Conservation (phyloP, 2,329 filamentous ascomycete species). For the Fusarium abutilonis region DNA sequence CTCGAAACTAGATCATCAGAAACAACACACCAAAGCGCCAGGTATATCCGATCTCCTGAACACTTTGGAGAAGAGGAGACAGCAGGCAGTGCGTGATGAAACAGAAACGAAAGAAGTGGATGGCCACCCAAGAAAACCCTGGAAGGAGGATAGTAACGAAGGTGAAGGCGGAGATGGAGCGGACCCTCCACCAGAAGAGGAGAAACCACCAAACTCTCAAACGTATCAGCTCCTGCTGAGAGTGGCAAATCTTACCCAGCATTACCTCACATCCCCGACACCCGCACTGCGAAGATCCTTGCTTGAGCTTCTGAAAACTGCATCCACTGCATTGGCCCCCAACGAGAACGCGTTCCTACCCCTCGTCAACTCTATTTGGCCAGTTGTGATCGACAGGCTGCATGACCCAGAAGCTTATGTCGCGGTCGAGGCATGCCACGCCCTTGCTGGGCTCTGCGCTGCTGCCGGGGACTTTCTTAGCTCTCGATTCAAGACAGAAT, state of each 20-base stretch:
- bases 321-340: conserved; percentile 74
- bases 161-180: conserved; percentile 50
- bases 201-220: conserved; percentile 75
- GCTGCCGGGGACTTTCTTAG: conserved; percentile 84
- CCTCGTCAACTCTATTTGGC: conserved; percentile 90
- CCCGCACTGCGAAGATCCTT: conserved; percentile 81
- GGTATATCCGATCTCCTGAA: conserved; percentile 60
- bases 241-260: conserved; percentile 85
- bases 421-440: conserved; percentile 73
- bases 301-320: conserved; percentile 77
- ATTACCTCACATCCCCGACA: conserved; percentile 88
- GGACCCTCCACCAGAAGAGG: conserved; percentile 51
- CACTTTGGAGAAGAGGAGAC: conserved; percentile 67
- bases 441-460: conserved; percentile 74
- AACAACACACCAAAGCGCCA: conserved; percentile 45
- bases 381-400: conserved; percentile 75
- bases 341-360: conserved; percentile 89
- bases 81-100: conserved; percentile 50
- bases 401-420: conserved; percentile 75
- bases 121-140: conserved; percentile 50
- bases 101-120: conserved; percentile 44
- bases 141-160: conserved; percentile 52
- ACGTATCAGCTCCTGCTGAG: conserved; percentile 83
- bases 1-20: conserved; percentile 55
- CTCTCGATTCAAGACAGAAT: conserved; percentile 78